Evolutionary conservation across 177 flowering plant species (phyloP), one percentile per base, ranked within the genome.

Genomic region (Vitis hybrid): DNA sequence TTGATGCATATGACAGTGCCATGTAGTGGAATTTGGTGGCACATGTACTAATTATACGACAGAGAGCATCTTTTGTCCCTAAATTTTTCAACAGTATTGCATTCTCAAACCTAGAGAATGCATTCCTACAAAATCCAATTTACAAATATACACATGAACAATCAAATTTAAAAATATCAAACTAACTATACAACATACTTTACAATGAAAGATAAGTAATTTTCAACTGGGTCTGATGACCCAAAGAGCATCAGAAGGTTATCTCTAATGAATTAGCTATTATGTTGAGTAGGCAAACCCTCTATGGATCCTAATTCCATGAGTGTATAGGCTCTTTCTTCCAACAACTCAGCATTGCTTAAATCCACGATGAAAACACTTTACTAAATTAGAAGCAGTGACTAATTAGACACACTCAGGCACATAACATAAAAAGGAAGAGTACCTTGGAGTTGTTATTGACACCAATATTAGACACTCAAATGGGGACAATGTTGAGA

Each of bases 301-400:
- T 83, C 69, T 91, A 98, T 1, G 75, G 48, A 27, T 96, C 98
- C 98, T 94, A 96, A 69, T 90, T 91, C 97, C 95, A 96, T 49
- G 93, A 84, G 57, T 81, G 82, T 10, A 82, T 55, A 9, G 72
- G 67, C n/a, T 77, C 77, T 64, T 86, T 91, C 90, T 86, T 96
- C 71, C 92, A 78, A 49, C 75, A 65, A 73, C 73, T 76, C 6
- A 80, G 76, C 21, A 80, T 75, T 54, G 64, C 90, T 97, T 92
- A 71, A 72, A 72, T 24, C 50, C 73, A 67, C 32, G 46, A 56
- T 52, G 63, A 60, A 24, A 72, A 4, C 13, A 35, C 70, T 11
- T 56, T 18, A 52, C 24, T 32, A 32, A 63, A n/a, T 19, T 19
- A 48, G 46, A 4, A 17, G 40, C 4, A 11, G 4, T 10, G 7